A percentile compares a stretch with the other conserved stretches of the same genome.
These are phyloP conservation scores for Kluyveromyces nonfermentans DNA, from an alignment of 805 yeast genomes.

Conservation along the genomic window DNA sequence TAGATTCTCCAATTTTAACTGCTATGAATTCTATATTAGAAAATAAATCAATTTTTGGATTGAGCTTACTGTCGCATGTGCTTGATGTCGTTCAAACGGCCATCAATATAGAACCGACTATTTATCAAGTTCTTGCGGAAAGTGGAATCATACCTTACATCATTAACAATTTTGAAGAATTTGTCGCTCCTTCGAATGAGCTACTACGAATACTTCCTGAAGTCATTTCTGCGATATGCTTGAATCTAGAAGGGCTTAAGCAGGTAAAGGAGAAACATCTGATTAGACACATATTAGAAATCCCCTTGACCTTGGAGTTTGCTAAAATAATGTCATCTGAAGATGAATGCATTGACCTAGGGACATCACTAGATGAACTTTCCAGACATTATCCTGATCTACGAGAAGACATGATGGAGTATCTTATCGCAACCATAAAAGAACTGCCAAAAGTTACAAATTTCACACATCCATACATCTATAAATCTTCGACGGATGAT, in stretches of 20 bases:
- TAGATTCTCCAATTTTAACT: constrained; percentile 70
- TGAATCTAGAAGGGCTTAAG: constrained; percentile 63
- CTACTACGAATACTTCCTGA: constrained; percentile 58
- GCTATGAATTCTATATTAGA: constrained; percentile 50
- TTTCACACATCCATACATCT: constrained; percentile 37
- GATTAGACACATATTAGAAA: constrained; percentile 38
- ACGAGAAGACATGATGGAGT: constrained; percentile 46
- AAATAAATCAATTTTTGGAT: constrained; percentile 57
- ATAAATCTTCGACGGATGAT: constrained; percentile 27
- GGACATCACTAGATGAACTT: constrained; percentile 66
- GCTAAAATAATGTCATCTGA: constrained; percentile 47
- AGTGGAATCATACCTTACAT: constrained; percentile 62
- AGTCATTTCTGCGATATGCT: constrained; percentile 71
- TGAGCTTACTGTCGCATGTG: constrained; percentile 48
- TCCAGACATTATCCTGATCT: constrained; percentile 75
- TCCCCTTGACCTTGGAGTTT: constrained; percentile 39
- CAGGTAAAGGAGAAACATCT: constrained; percentile 37
- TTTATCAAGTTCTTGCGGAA: constrained; percentile 70
- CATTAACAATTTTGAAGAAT: constrained; percentile 44
- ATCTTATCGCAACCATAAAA: constrained; percentile 37
- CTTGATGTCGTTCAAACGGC: constrained; percentile 59
- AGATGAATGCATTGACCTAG: constrained; percentile 48
- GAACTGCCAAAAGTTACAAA: constrained; percentile 34
- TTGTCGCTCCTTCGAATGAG: constrained; percentile 50
- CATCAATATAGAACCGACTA: constrained; percentile 86